Evolutionary conservation across 805 yeast genomes (phyloP).

Genomic region (Ogataea pignaliae): DNA sequence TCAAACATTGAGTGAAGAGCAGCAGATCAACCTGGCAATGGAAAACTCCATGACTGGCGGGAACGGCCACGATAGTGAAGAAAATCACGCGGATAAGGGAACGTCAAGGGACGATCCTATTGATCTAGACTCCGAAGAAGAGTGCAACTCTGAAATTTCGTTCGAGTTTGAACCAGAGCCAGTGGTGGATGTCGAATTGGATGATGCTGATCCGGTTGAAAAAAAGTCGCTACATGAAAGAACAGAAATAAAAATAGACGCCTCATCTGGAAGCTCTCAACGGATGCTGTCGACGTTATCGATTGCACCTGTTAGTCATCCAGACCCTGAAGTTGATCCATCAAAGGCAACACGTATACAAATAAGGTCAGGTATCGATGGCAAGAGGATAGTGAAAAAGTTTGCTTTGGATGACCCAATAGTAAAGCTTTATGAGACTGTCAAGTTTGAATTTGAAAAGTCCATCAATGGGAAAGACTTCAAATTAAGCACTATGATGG

Average conservation of each 20-base stretch:
- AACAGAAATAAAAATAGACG: background rate
- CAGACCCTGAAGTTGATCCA: slow-evolving; percentile 59
- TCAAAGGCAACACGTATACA: slow-evolving; percentile 71
- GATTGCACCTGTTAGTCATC: slow-evolving; percentile 34
- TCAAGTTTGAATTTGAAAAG: slow-evolving; percentile 53
- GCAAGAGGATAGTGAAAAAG: slow-evolving; percentile 73
- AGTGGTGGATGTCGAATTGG: slow-evolving; percentile 19
- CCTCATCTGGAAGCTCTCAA: too few species aligned
- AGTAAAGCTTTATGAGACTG: slow-evolving; percentile 53
- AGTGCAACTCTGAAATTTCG: background rate
- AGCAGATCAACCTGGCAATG: slow-evolving; percentile 75
- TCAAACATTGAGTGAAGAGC: slow-evolving; percentile 69
- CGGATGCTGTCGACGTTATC: background rate
- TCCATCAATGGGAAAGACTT: slow-evolving; percentile 42
- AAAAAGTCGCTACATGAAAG: background rate
- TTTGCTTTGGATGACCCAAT: slow-evolving; percentile 60
- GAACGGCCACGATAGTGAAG: slow-evolving; percentile 27
- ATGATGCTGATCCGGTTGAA: slow-evolving; percentile 6
- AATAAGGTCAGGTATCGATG: slow-evolving; percentile 74
- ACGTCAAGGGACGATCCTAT: slow-evolving; percentile 19
- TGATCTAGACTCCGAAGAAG: slow-evolving; percentile 15
- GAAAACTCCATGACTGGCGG: slow-evolving; percentile 51
- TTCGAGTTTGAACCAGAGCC: slow-evolving; percentile 6
- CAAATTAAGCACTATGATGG: slow-evolving; percentile 39
- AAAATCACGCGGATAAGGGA: slow-evolving; percentile 9